These are phyloP conservation scores for Flueggea neowawraea DNA, from an alignment of 441 rosid genomes.

Conservation along the genomic window DNA sequence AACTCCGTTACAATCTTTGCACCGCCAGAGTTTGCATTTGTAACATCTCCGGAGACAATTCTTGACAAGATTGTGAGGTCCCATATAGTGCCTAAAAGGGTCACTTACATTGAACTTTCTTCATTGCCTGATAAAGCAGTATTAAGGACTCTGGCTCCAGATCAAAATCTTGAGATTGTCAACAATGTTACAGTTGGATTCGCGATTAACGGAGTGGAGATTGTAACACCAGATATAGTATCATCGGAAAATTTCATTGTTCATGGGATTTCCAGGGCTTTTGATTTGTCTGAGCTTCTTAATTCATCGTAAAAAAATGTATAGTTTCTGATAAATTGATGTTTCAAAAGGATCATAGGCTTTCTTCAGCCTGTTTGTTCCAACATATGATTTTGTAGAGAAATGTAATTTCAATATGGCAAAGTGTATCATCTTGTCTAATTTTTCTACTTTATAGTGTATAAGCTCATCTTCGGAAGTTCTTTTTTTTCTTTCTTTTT, in stretches of 20 bases:
- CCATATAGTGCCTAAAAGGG: conserved; percentile 48
- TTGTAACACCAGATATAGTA: conserved; percentile 48
- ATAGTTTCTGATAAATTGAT: too few species aligned
- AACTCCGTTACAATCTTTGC: conserved; percentile 59
- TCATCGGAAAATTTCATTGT: conserved; percentile 43
- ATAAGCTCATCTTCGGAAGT: too few species aligned
- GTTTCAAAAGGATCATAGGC: too few species aligned
- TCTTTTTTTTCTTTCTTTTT: too few species aligned
- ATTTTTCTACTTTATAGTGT: too few species aligned
- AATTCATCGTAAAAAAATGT: conserved; percentile 7
- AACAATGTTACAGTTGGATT: conserved; percentile 22
- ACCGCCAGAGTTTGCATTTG: conserved; percentile 48
- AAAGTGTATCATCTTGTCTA: too few species aligned
- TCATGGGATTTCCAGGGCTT: conserved; percentile 61
- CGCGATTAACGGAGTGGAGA: conserved; percentile 43
- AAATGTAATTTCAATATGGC: too few species aligned
- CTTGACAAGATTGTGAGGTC: conserved; percentile 53
- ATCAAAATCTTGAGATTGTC: conserved; percentile 35
- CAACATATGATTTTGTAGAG: too few species aligned
- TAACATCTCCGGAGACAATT: conserved; percentile 44
- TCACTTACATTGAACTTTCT: conserved; percentile 37
- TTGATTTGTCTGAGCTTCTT: conserved; percentile 27
- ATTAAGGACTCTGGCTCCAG: conserved; percentile 42
- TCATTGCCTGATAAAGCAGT: conserved; percentile 37
- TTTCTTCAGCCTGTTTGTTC: too few species aligned